Base-by-base conservation (phyloP, 1,284 basidiomycete genomes). In the Meripilus lineatus region DNA sequence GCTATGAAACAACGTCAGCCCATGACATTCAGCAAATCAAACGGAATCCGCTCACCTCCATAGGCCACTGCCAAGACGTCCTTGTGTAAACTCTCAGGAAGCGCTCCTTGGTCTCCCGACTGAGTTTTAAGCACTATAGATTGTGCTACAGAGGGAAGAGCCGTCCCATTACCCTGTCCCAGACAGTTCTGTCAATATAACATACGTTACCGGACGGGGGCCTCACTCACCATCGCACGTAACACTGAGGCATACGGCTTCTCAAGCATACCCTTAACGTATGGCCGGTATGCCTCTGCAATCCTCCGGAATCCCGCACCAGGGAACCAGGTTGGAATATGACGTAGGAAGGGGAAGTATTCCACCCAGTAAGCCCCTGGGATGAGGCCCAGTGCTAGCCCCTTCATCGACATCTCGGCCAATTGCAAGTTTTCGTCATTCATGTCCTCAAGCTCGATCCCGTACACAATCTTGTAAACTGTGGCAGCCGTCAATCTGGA, bases 401-500 rank as follows among this genome's bases (percentile, higher is more conserved):
- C 26, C 11, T 39, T 34, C n/a, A 42, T 6, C 1, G 49, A 44
- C 7, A 25, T 46, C 1, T 43, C 7, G 2, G 25, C 18, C 2
- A 49, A 35, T 11, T n/a, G 5, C 2, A 53, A 5, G 18, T 50
- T 40, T 26, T 33, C 40, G 32, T 55, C 50, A 10, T 50, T 52
- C 3, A 22, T 45, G 20, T 50, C 45, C n/a, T 46, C 43, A 4
- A 54, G 44, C 11, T 50, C 38, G 17, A 52, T 53, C 32, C 55
- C 55, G 32, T 56, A 55, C 6, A 49, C 46, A 4, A 44, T 35
- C 39, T 50, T 49, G 14, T 54, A 25, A 7, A 56, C 37, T 33
- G 15, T 40, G 20, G 43, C 5, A 5, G 36, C 34, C 17, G 33
- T 8, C 14, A 30, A 17, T n/a, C 43, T 45, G n/a, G n/a, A n/a